Conservation (phyloP, 2,329 filamentous ascomycete species). For the Cercospora sp. region DNA sequence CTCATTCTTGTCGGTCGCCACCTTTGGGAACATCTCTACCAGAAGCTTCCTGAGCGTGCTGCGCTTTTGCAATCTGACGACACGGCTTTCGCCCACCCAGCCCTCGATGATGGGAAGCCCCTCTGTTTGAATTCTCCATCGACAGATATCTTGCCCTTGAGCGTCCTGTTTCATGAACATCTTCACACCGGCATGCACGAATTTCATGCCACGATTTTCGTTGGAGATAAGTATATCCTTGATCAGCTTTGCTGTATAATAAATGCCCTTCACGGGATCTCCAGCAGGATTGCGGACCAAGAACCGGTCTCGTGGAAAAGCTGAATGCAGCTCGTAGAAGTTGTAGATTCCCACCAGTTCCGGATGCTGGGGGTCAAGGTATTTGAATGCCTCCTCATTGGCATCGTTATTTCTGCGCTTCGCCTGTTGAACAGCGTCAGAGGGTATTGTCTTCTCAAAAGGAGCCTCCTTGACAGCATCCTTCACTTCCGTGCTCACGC, state of each 20-base stretch:
- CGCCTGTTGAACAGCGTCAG: slow-evolving; percentile 14
- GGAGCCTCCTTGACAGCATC: slow-evolving; percentile 31
- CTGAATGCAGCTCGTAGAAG: slow-evolving; percentile 81
- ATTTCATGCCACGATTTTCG: slow-evolving; percentile 87
- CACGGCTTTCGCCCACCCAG: slow-evolving; percentile 77
- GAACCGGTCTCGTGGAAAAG: slow-evolving; percentile 87
- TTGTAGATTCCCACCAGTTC: slow-evolving; percentile 74
- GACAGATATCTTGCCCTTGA: slow-evolving; percentile 79
- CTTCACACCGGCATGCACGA: slow-evolving; percentile 94
- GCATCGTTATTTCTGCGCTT: slow-evolving; percentile 44
- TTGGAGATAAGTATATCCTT: slow-evolving; percentile 84
- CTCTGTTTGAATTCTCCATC: slow-evolving; percentile 94
- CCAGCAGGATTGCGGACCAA: slow-evolving; percentile 93
- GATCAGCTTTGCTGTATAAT: slow-evolving; percentile 85
- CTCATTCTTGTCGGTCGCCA: slow-evolving; percentile 47
- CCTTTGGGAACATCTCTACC: slow-evolving; percentile 94
- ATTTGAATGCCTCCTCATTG: slow-evolving; percentile 93
- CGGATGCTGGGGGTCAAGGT: slow-evolving; percentile 69
- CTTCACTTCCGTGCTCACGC: slow-evolving; percentile 25
- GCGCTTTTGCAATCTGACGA: slow-evolving; percentile 73
- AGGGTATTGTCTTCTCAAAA: slow-evolving; percentile 28
- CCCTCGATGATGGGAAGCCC: slow-evolving; percentile 87
- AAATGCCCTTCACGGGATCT: slow-evolving; percentile 88
- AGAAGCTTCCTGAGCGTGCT: slow-evolving; percentile 79
- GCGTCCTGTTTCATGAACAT: slow-evolving; percentile 99